A percentile compares a stretch with the other conserved stretches of the same genome.
phyloP scores from a whole-genome alignment of 148 eudicot genomes.

The Rheum nobile region DNA sequence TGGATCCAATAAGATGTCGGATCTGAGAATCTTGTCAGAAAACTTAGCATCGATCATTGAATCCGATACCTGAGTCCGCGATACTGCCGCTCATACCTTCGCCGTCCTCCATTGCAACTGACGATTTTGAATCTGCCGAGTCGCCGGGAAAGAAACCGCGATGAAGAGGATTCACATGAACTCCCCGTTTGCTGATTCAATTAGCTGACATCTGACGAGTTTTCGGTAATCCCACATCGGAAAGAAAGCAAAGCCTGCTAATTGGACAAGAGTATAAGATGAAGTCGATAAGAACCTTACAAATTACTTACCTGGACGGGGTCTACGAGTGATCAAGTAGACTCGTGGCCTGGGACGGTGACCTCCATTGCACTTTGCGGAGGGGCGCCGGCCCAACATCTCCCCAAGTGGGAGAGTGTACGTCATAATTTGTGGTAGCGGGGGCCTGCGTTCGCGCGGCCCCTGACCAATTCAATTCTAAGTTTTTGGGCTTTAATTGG shows the following conservation, averaged over 20 bases:
- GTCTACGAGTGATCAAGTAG: conserved; percentile 12
- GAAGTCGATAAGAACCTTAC: no score
- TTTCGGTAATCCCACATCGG: no score
- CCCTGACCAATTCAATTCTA: no score
- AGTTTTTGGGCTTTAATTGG: no score
- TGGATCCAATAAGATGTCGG: not conserved
- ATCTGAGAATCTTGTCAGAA: not conserved
- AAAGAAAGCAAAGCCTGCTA: no score
- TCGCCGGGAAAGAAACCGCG: no score
- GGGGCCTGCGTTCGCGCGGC: conserved; percentile 91
- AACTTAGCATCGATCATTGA: not conserved
- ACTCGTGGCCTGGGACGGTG: conserved; percentile 18
- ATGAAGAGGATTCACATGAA: no score
- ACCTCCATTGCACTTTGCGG: conserved; percentile 13
- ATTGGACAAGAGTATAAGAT: no score
- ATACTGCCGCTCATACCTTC: not conserved
- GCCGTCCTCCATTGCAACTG: not conserved
- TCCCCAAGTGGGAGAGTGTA: conserved; percentile 38
- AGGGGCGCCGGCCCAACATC: conserved; percentile 16
- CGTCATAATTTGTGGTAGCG: no score
- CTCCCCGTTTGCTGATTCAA: no score
- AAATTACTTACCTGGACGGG: conserved; percentile 15
- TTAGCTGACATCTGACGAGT: no score
- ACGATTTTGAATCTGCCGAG: not conserved
- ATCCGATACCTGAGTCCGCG: not conserved